phyloP scores from a whole-genome alignment of 495 filamentous ascomycete species.

The Annulohypoxylon stygium region DNA sequence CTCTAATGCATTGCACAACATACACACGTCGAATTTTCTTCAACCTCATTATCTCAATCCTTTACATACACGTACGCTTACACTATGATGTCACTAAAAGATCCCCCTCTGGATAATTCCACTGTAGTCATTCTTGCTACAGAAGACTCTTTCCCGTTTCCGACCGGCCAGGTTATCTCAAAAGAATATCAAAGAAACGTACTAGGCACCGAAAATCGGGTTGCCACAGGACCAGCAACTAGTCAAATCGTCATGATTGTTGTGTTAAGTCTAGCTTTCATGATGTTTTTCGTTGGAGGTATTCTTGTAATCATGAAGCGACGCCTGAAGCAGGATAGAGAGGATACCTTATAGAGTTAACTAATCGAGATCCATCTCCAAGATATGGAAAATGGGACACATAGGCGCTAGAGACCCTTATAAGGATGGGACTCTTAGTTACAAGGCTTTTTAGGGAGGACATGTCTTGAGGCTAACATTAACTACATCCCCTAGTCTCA shows the following conservation, averaged over 20 bases:
- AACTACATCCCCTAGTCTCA: neutral
- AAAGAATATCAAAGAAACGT: neutral
- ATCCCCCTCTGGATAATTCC: neutral
- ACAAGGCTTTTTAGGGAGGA: no score
- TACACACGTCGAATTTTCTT: neutral
- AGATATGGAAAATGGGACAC: slow-evolving; percentile 14
- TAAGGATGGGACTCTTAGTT: no score
- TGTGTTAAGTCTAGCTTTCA: slow-evolving; percentile 2
- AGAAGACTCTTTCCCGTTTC: neutral
- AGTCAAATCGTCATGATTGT: slow-evolving; percentile 31
- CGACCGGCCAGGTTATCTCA: neutral
- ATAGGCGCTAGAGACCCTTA: neutral
- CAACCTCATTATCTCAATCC: neutral
- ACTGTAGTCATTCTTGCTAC: neutral
- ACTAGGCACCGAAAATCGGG: neutral
- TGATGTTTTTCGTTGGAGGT: neutral
- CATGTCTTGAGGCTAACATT: no score
- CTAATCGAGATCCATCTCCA: neutral
- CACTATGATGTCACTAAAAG: neutral
- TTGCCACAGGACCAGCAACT: slow-evolving; percentile 7
- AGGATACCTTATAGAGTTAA: neutral
- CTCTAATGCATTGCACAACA: neutral
- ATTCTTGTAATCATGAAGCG: neutral
- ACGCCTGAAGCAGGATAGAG: neutral
- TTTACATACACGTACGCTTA: neutral